These are phyloP conservation scores for Chloroidium sp. DNA, from an alignment of 163 green algal genomes.

Conservation along the genomic window DNA sequence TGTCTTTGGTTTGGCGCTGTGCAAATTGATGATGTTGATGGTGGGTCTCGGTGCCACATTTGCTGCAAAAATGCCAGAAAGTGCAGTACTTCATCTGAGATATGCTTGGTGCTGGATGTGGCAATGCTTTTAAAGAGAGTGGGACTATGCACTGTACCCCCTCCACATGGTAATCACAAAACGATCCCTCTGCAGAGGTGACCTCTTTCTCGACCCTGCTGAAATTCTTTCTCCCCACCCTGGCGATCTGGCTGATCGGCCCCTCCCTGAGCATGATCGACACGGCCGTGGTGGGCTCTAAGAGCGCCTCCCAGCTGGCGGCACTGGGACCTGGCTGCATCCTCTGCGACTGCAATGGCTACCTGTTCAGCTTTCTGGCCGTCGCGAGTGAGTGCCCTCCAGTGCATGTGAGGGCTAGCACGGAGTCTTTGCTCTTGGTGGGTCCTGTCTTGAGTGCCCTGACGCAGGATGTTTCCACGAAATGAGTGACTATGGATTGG, in stretches of 20 bases:
- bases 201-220: constrained; percentile 2
- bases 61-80: too few species aligned
- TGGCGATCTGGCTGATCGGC: constrained; percentile 27
- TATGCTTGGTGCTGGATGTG: too few species aligned
- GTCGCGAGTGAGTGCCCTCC: constrained; percentile 11
- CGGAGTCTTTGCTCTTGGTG: not conserved
- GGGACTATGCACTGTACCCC: too few species aligned
- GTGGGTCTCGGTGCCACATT: too few species aligned
- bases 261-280: constrained; percentile 28
- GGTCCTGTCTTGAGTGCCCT: not conserved
- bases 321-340: constrained; percentile 22
- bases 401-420: not conserved
- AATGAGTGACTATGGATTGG: too few species aligned
- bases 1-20: too few species aligned
- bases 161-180: too few species aligned
- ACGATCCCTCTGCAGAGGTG: too few species aligned
- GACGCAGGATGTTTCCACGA: too few species aligned
- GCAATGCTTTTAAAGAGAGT: too few species aligned
- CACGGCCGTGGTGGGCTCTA: constrained; percentile 23
- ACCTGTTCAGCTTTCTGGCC: constrained; percentile 24
- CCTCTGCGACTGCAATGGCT: constrained; percentile 17
- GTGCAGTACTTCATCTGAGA: too few species aligned
- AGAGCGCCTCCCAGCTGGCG: constrained; percentile 15
- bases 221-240: constrained; percentile 22
- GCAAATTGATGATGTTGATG: too few species aligned